Base-by-base conservation (phyloP, 306 rosid species). In the Trifolium repens region DNA sequence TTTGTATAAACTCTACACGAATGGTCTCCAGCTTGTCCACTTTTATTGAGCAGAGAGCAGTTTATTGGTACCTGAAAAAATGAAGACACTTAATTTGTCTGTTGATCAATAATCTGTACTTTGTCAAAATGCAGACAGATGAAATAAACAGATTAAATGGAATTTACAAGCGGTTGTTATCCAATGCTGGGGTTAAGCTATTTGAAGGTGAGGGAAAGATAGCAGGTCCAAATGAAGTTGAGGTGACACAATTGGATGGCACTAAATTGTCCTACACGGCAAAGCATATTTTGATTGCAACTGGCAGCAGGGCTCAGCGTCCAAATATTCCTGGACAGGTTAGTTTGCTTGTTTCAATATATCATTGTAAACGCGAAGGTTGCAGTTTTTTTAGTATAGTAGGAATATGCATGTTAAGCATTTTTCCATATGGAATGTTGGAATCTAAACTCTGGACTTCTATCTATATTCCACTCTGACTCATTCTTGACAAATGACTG, bases 231-330 rank as follows among this genome's bases (percentile, higher is more conserved):
- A 84, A 94, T 83, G 98, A 94, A 78, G 97, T 94, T 82, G 96
- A 91, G 89, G 93, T 94, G 81, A 94, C 91, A 62, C 98, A 94
- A 78, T 85, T 91, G 73, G 98, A 94, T 90, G 97, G 97, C 74
- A 94, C 98, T 77, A 94, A 91, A 81, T 69, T 94, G 85, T 82
- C 93, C 66, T 94, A 86, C 81, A 84, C 97, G 42, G 97, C 98
- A n/a, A 91, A 89, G 76, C 96, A 91, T 82, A 89, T 94, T 69
- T 78, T 91, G 82, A 87, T 94, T 89, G 91, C 98, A 64, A 94
- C 98, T 82, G 98, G 98, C 5, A 46, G 96, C 75, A 87, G 97
- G 86, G 98, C 98, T 67, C 89, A 84, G 7, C 79, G 88, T 70
- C 84, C 89, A 62, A 71, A 79, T 80, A 91, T 94, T 87, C 97